These are phyloP conservation scores for Trapa incisa DNA, from an alignment of 345 rosid genomes.

Conservation along the genomic window DNA sequence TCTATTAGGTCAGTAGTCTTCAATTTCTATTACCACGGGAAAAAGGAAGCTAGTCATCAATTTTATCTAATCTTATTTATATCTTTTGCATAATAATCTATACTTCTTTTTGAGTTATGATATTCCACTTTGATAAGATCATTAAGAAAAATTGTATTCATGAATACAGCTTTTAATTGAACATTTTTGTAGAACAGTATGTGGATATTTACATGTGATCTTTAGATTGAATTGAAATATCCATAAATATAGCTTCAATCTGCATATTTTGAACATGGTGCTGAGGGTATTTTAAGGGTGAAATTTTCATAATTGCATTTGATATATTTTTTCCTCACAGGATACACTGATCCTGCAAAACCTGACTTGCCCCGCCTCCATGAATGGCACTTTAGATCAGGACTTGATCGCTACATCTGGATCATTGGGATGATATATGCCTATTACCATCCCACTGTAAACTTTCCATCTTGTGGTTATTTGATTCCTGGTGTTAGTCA, in stretches of 20 bases:
- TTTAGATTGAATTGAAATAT: not conserved
- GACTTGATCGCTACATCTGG: slow-evolving; percentile 97
- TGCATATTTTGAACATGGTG: not conserved
- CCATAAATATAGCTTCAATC: not conserved
- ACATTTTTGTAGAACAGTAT: not conserved
- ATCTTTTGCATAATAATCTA: not conserved
- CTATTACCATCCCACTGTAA: slow-evolving; percentile 88
- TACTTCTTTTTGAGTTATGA: not conserved
- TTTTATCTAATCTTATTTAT: not conserved
- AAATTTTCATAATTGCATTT: not conserved
- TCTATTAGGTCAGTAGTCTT: slow-evolving; percentile 44
- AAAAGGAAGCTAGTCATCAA: slow-evolving; percentile 5
- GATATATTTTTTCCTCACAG: slow-evolving; percentile 21
- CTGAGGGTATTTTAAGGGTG: slow-evolving; percentile 2
- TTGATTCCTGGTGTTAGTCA: slow-evolving; percentile 1
- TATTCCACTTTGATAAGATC: not conserved
- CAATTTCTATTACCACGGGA: not conserved
- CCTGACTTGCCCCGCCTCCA: slow-evolving; percentile 71
- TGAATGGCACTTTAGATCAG: slow-evolving; percentile 98
- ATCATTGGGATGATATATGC: slow-evolving; percentile 92
- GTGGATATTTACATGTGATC: slow-evolving; percentile 2
- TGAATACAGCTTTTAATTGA: not conserved
- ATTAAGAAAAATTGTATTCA: not conserved
- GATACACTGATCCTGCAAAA: slow-evolving; percentile 84
- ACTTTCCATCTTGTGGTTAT: not conserved